Evolutionary conservation across 2,329 filamentous ascomycete species (phyloP).

Genomic region (Talaromyces sp.): DNA sequence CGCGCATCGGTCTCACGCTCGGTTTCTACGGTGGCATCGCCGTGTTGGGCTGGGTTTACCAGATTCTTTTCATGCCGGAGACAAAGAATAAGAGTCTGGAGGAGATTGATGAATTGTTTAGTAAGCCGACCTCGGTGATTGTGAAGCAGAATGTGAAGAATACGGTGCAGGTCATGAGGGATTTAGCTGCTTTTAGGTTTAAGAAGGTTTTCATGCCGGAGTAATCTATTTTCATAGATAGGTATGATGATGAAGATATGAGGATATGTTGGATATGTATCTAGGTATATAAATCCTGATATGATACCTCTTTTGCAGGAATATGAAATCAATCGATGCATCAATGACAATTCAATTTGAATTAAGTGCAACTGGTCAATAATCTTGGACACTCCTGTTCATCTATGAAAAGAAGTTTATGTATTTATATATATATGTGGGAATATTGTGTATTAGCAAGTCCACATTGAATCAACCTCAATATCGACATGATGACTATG

Average conservation of each 20-base stretch:
- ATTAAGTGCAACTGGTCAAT: neutral
- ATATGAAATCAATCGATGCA: neutral
- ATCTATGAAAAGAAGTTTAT: neutral
- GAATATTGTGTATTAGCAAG: neutral
- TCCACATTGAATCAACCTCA: neutral
- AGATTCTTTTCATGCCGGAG: constrained; percentile 72
- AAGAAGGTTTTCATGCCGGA: constrained; percentile 47
- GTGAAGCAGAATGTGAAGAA: constrained; percentile 57
- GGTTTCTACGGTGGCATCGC: constrained; percentile 75
- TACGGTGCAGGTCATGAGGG: constrained; percentile 44
- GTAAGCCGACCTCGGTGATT: constrained; percentile 60
- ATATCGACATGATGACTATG: neutral
- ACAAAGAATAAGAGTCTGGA: constrained; percentile 68
- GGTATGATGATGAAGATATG: neutral
- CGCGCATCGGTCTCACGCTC: constrained; percentile 60
- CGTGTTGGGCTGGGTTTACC: constrained; percentile 67
- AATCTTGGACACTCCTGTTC: too few relatives aligned
- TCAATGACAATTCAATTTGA: neutral
- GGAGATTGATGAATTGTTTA: constrained; percentile 68
- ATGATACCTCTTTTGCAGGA: neutral
- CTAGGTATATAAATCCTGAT: neutral
- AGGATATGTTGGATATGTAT: neutral
- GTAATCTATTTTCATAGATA: neutral
- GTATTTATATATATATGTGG: neutral
- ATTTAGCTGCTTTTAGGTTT: constrained; percentile 44